A percentile compares a stretch with the other conserved stretches of the same genome.
phyloP scores from a whole-genome alignment of 2,329 filamentous ascomycete species.

The Phoma sp. region DNA sequence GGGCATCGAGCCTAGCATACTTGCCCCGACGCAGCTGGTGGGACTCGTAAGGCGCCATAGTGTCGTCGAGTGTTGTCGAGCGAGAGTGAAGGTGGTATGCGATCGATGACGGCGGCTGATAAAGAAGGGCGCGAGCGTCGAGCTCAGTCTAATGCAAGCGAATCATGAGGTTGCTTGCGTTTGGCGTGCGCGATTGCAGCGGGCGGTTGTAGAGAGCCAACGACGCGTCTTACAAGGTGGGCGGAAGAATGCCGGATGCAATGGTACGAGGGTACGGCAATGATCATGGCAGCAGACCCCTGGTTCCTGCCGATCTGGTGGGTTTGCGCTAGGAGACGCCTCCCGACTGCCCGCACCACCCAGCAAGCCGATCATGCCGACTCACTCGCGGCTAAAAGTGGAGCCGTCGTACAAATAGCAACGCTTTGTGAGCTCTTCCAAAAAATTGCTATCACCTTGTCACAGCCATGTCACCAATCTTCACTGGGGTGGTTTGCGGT shows the following conservation, averaged over 20 bases:
- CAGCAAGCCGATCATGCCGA: background rate
- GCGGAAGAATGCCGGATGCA: background rate
- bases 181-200: conserved; percentile 7
- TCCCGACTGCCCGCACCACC: background rate
- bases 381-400: background rate
- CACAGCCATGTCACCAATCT: background rate
- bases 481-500: too few species aligned
- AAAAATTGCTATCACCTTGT: too few species aligned
- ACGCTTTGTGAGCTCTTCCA: too few species aligned
- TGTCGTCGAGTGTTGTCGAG: background rate
- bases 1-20: conserved; percentile 47
- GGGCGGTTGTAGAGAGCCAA: background rate
- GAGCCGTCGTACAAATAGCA: too few species aligned
- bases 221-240: background rate
- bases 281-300: conserved; percentile 10
- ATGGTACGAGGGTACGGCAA: background rate
- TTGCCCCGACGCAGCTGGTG: conserved; percentile 49
- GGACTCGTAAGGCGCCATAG: conserved; percentile 39
- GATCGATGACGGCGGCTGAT: background rate
- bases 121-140: conserved; percentile 16
- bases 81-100: background rate
- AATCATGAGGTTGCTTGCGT: conserved; percentile 16
- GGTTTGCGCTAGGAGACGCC: conserved; percentile 10
- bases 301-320: conserved; percentile 15
- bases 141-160: conserved; percentile 15